Conservation (phyloP, 495 filamentous ascomycete species). For the Astrocystis sublimbata region DNA sequence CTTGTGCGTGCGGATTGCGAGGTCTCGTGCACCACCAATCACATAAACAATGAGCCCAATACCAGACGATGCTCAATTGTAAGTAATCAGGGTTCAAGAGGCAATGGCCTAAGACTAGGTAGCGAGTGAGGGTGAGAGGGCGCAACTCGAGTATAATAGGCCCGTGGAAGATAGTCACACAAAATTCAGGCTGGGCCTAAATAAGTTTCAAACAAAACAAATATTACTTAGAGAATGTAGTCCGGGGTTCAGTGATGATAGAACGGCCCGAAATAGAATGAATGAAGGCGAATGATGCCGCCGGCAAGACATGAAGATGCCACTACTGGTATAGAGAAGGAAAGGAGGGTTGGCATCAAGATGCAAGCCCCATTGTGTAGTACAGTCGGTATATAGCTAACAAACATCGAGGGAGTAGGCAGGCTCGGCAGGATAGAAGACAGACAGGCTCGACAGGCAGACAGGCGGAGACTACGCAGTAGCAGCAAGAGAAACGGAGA, state of each 20-base stretch:
- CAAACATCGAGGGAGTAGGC: neutral
- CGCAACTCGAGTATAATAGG: neutral
- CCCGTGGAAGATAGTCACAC: neutral
- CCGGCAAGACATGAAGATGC: conserved; percentile 4
- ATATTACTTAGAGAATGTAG: neutral
- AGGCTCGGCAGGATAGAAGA: too few species aligned
- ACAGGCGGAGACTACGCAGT: neutral
- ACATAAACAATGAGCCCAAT: neutral
- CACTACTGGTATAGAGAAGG: conserved; percentile 1
- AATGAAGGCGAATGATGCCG: neutral
- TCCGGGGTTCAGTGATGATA: neutral
- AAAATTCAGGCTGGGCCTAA: neutral
- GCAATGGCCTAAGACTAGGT: neutral
- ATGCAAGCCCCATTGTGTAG: conserved; percentile 7
- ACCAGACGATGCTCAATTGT: neutral
- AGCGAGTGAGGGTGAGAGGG: neutral
- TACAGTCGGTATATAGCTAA: too few species aligned
- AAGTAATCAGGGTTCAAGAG: neutral
- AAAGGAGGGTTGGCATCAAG: conserved; percentile 6
- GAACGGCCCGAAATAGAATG: neutral
- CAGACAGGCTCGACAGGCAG: too few species aligned
- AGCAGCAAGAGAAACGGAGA: neutral
- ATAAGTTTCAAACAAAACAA: neutral
- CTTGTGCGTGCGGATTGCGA: neutral
- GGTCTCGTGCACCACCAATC: neutral